Evolutionary conservation across 2,329 filamentous ascomycete species (phyloP).

Genomic region (Cladobotryum mycophilum): DNA sequence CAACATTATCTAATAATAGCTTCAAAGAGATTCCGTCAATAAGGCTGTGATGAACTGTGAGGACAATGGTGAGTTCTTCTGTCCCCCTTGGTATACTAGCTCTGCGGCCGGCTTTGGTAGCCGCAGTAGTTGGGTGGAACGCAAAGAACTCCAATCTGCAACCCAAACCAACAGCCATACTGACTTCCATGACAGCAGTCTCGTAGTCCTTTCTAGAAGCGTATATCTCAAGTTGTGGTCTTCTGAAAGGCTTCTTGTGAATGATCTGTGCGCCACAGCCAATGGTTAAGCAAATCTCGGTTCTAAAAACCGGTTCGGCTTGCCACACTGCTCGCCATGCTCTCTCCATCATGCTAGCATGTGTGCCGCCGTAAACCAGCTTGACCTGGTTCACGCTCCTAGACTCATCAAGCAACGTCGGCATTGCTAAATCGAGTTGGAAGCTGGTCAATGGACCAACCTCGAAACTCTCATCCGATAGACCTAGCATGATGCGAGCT

Average conservation of each 20-base stretch:
- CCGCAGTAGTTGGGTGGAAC: background rate
- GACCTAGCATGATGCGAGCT: background rate
- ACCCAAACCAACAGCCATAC: background rate
- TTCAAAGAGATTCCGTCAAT: conserved; percentile 8
- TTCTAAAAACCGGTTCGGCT: conserved; percentile 4
- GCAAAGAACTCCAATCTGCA: background rate
- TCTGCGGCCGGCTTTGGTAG: background rate
- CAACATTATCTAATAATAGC: conserved; percentile 2
- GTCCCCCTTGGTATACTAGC: background rate
- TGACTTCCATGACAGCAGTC: background rate
- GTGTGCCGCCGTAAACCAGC: background rate
- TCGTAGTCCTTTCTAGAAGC: background rate
- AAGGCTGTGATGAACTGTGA: conserved; percentile 7
- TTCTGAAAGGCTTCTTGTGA: conserved; percentile 1
- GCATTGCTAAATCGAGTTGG: conserved; percentile 3
- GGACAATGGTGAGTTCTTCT: conserved; percentile 1
- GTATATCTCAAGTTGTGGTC: background rate
- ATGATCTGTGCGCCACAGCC: conserved; percentile 8
- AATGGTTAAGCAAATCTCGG: conserved; percentile 1
- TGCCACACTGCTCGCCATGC: conserved; percentile 8
- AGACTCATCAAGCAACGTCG: background rate
- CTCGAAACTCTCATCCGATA: background rate
- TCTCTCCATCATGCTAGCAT: conserved; percentile 4
- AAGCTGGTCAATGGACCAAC: conserved; percentile 6
- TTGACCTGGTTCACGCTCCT: conserved; percentile 8